Evolutionary conservation across 225 moss, liverwort and hornwort species (phyloP), one percentile per base, ranked within the genome.

Genomic region (Neckera pumila): DNA sequence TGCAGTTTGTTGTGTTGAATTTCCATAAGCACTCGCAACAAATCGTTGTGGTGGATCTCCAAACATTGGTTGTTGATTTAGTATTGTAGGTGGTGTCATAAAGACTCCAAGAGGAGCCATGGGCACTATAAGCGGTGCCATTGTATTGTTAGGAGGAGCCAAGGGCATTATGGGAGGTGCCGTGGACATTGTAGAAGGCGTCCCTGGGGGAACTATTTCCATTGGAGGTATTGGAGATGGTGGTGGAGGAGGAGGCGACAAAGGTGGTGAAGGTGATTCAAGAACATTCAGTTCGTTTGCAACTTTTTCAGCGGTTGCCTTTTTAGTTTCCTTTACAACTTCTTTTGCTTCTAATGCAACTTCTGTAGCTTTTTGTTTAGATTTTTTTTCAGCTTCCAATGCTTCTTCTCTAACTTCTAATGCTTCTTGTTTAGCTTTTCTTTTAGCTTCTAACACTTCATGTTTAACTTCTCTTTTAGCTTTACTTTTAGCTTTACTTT

Each of bases 171-270:
- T 0, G 23, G 0, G 4, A 36, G 82, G n/a, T 47, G 45, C 45
- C 7, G 14, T 19, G 0, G 34, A 51, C 9, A 87, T 56, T 69
- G 12, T 11, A 40, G 67, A 51, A 74, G 56, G 45, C 36, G 45
- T 13, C 2, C 0, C 1, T 47, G 2, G 40, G 6, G 53, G 33
- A 51, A 25, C 22, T 49, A 17, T 43, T 62, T 38, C 12, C 3
- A 30, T 4, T 67, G 33, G 58, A 74, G 82, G 90, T 38, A 19
- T 16, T 49, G 81, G 89, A 31, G 90, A 79, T 3, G 82, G 82
- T 77, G 86, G 86, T 16, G 86, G 86, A 2, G 89, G 80, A 71
- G 64, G 86, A 28, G 77, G 86, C 2, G 11, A 89, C 6, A 43
- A 7, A 3, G 54, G 45, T 61, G 14, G 14, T 76, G 82, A 60